Evolutionary conservation across 2,329 filamentous ascomycete species (phyloP), one percentile per base, ranked within the genome.

Genomic region (Trichoderma sp.): DNA sequence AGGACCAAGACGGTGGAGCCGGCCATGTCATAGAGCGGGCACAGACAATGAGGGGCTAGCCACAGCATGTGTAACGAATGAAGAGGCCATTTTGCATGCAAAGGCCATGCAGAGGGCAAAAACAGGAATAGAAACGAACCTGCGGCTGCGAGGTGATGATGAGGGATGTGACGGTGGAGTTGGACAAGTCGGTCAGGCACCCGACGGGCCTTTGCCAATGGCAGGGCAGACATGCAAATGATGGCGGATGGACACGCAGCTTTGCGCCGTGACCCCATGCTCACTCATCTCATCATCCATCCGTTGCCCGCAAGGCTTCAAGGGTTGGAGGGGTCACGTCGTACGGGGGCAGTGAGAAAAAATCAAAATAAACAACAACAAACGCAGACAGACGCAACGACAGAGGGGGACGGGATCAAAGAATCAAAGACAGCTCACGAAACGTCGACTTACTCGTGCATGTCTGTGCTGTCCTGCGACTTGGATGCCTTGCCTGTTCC

Each of bases 291-390:
- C 47, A 30, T 50, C 20, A 36, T n/a, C 39, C n/a, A 36, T 36
- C 34, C 12, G 34, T 68, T 23, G 65, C 36, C 26, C 32, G 23
- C 47, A 47, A 26, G 61, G 61, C 34, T 64, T 30, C 36, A 13
- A 23, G 36, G 34, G 34, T 43, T 67, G 58, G 68, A 73, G 71
- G 70, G 69, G 71, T 53, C 47, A 53, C 47, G 47, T 23, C n/a
- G 47, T 20, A 53, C 20, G n/a, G 34, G 47, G 47, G 47, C 20
- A 53, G 11, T 71, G 67, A 73, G 64, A 61, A 53, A 53, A 11
- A 53, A 53, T 23, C 47, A 53, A 53, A 23, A 91, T 79, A 15
- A 66, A 66, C 23, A 66, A 20, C 23, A 34, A 26, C 28, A 67
- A 57, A 20, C 43, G 28, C 53, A 30, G 28, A 34, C 28, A 34